Evolutionary conservation across 306 rosid genomes (phyloP), one percentile per base, ranked within the genome.

Genomic region (Pyrus communis): DNA sequence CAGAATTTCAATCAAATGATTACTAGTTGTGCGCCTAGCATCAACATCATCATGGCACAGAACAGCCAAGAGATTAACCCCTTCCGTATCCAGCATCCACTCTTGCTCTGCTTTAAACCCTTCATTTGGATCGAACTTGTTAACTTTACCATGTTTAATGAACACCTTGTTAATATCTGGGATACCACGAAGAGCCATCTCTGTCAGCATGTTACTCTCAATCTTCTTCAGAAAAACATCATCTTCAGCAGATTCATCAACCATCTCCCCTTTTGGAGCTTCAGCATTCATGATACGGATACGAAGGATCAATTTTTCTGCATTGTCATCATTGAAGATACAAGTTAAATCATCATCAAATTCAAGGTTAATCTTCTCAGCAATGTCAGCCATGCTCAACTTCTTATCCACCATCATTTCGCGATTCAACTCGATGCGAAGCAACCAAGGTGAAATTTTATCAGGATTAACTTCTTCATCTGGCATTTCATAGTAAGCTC

Each of bases 371-470:
- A 95, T 95, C 91, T 95, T 95, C 88, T 92, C 99, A 4, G 97
- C 99, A 78, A 95, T 95, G 87, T 95, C 95, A 55, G 99, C 99
- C 97, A 95, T 95, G 85, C 99, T 95, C 70, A 95, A 83, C 86
- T 95, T 95, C 89, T 95, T 95, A 85, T 95, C 99, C 79, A 95
- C 99, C 99, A 95, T 95, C 99, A 95, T 95, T 86, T 95, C 99
- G 9, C 99, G 97, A 84, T 95, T 95, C 78, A 95, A 82, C 83
- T 95, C 97, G 64, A 95, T 89, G 22, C 99, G 97, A 78, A 95
- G 99, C 88, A 95, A 82, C 99, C 99, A 95, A 18, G 97, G 99
- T 55, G 99, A 95, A 40, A 95, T 95, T 82, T 95, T 95, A 18
- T 92, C 99, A 4, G 96, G 97, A 12, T 90, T 89, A 74, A 95